A percentile compares a stretch with the other conserved stretches of the same genome.
Evolutionary conservation across 73 alveolate species (phyloP).

Genomic region (Tetrahymena elliotti): DNA sequence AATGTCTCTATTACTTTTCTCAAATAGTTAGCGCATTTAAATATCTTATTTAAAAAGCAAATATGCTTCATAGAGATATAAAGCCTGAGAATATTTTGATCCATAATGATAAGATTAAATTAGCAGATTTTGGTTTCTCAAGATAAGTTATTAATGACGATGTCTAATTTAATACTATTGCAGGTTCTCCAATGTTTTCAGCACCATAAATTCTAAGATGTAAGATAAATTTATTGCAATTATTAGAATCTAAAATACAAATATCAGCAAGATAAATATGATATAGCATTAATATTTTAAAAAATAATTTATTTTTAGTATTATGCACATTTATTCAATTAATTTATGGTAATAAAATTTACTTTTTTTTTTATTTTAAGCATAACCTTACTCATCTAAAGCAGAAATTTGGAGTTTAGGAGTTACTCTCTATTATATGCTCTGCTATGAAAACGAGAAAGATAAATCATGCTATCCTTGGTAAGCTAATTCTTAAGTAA

Average conservation of each 20-base stretch:
- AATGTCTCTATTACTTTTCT: background rate
- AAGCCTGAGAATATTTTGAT: background rate
- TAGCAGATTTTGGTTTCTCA: background rate
- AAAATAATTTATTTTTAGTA: too few relatives aligned
- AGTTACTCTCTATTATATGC: background rate
- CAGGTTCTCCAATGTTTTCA: background rate
- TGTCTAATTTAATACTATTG: background rate
- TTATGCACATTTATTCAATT: background rate
- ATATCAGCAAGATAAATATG: background rate
- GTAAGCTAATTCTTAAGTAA: background rate
- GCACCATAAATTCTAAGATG: background rate
- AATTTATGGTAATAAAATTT: background rate
- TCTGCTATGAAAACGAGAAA: background rate
- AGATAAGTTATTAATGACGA: background rate
- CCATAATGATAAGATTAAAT: background rate
- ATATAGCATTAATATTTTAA: too few relatives aligned
- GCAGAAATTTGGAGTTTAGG: constrained; percentile 1
- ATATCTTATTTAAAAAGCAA: background rate
- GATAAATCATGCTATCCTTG: background rate
- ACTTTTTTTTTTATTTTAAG: background rate
- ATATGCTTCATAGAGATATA: background rate
- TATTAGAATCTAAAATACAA: background rate
- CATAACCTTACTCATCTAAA: background rate
- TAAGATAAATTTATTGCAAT: background rate
- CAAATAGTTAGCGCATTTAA: background rate